These are phyloP conservation scores for Cladophialophora bantiana DNA, from an alignment of 2,329 filamentous ascomycete genomes.

Conservation along the genomic window DNA sequence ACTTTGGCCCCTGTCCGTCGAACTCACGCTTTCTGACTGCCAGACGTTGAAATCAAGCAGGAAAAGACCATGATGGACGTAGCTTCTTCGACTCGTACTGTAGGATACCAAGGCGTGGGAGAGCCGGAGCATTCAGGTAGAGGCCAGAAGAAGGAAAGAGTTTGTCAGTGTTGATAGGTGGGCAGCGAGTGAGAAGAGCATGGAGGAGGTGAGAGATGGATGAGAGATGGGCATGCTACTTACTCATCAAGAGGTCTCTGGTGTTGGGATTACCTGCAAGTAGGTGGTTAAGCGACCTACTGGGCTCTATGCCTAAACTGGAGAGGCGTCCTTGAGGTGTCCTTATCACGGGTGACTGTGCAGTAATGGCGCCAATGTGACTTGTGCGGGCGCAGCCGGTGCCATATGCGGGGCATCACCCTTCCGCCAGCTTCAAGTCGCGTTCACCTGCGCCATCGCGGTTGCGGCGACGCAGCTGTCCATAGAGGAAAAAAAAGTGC, in stretches of 20 bases:
- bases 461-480: neutral
- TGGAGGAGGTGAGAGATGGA: neutral
- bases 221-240: neutral
- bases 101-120: no score
- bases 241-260: neutral
- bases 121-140: neutral
- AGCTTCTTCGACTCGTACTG: no score
- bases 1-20: no score
- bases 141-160: neutral
- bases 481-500: constrained; percentile 9
- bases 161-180: no score
- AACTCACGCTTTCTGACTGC: no score
- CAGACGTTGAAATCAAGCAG: no score
- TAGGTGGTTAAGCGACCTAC: neutral
- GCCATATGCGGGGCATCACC: constrained; percentile 1
- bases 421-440: neutral
- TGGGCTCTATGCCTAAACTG: neutral
- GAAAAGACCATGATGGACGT: no score
- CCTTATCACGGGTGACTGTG: neutral
- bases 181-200: neutral
- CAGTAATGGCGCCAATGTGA: no score
- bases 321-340: neutral
- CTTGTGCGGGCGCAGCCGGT: neutral
- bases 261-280: neutral
- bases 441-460: constrained; percentile 5